Evolutionary conservation across 345 rosid species (phyloP).

Genomic region (Sisymbrium altissimum): DNA sequence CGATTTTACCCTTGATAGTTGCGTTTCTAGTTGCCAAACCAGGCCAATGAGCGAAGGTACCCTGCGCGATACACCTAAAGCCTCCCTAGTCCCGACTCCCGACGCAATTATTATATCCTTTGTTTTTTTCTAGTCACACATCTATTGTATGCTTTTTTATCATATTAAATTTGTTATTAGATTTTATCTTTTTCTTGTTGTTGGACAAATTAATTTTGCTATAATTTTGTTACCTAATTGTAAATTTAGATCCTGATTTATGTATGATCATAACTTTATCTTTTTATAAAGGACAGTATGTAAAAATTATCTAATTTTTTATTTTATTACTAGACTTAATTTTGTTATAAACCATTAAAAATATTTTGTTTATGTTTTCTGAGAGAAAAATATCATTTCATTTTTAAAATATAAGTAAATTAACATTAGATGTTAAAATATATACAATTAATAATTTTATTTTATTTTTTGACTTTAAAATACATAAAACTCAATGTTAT

Average conservation of each 20-base stretch:
- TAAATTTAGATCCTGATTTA: neutral
- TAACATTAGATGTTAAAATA: no score
- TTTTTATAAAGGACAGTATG: neutral
- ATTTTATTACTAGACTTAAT: neutral
- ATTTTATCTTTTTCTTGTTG: neutral
- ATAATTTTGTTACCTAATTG: neutral
- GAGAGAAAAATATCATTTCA: no score
- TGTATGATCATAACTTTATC: neutral
- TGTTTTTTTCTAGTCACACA: neutral
- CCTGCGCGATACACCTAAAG: neutral
- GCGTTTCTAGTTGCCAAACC: constrained; percentile 20
- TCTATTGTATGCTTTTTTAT: neutral
- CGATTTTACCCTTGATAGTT: constrained; percentile 15
- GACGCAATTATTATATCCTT: neutral
- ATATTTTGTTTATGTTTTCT: no score
- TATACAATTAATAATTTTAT: no score
- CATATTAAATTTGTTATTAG: neutral
- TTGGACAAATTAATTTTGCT: neutral
- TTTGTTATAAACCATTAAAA: no score
- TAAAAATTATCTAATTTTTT: neutral
- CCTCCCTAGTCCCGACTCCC: neutral
- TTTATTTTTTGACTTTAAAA: no score
- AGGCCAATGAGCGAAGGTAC: constrained; percentile 7
- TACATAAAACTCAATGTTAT: no score
- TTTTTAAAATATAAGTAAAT: no score